A percentile compares a stretch with the other conserved stretches of the same genome.
phyloP scores from a whole-genome alignment of 768 basidiomycete genomes.

The Mycena vitilis region DNA sequence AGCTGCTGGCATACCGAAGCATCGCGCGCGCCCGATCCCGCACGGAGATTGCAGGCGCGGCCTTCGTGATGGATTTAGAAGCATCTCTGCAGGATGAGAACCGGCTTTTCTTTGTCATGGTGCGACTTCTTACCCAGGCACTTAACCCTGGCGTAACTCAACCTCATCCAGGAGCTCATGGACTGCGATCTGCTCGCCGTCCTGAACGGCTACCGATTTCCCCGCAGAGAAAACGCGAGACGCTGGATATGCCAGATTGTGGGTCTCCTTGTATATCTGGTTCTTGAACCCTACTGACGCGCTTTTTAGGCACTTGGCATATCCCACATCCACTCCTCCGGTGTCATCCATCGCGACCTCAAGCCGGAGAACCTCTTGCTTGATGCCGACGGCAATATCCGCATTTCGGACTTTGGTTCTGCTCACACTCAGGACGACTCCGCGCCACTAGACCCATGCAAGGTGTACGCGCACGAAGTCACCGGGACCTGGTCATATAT shows the following conservation, averaged over 20 bases:
- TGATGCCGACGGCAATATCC: slow-evolving; percentile 51
- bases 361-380: slow-evolving; percentile 80
- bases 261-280: slow-evolving; percentile 14
- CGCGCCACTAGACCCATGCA: slow-evolving; percentile 29
- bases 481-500: slow-evolving; percentile 51
- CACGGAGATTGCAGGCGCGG: slow-evolving; percentile 37
- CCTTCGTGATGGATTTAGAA: slow-evolving; percentile 54
- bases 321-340: slow-evolving; percentile 63
- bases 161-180: slow-evolving; percentile 53
- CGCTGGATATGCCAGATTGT: slow-evolving; percentile 58
- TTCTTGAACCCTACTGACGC: background rate
- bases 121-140: slow-evolving; percentile 34
- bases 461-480: slow-evolving; percentile 41
- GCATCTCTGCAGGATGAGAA: slow-evolving; percentile 47
- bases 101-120: slow-evolving; percentile 53
- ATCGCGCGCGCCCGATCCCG: slow-evolving; percentile 40
- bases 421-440: slow-evolving; percentile 38
- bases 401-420: slow-evolving; percentile 56
- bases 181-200: slow-evolving; percentile 48
- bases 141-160: background rate
- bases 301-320: slow-evolving; percentile 51
- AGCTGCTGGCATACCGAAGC: slow-evolving; percentile 50
- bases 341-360: slow-evolving; percentile 76
- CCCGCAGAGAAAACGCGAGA: slow-evolving; percentile 43
- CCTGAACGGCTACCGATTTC: slow-evolving; percentile 39